Conservation (phyloP, 257 asterid genomes). For the Rhazya stricta region DNA sequence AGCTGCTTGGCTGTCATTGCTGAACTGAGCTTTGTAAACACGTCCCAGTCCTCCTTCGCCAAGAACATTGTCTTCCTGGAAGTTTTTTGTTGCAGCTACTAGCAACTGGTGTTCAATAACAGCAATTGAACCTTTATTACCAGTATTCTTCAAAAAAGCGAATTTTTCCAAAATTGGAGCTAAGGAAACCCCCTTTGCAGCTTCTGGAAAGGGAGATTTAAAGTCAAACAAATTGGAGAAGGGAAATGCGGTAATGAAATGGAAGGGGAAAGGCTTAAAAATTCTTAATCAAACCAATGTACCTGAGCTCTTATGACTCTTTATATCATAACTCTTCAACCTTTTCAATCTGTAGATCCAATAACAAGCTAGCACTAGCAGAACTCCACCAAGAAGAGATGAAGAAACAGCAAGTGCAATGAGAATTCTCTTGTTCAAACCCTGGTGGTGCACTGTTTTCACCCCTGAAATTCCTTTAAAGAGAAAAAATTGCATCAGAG, state of each 20-base stretch:
- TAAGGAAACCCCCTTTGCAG: constrained; percentile 43
- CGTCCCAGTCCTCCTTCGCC: constrained; percentile 82
- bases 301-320: constrained; percentile 47
- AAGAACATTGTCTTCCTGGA: constrained; percentile 50
- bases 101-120: constrained; percentile 59
- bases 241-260: not conserved
- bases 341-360: constrained; percentile 58
- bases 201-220: constrained; percentile 6
- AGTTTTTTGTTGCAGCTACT: constrained; percentile 71
- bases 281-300: constrained; percentile 3
- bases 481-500: constrained; percentile 8
- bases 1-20: constrained; percentile 50
- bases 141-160: constrained; percentile 39
- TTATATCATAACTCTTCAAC: constrained; percentile 38
- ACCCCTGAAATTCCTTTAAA: constrained; percentile 40
- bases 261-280: not conserved
- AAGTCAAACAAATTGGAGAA: not conserved
- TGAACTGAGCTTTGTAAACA: constrained; percentile 72
- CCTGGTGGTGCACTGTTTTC: constrained; percentile 67
- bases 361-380: constrained; percentile 46
- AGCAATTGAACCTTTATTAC: constrained; percentile 58
- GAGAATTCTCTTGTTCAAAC: constrained; percentile 67
- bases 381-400: constrained; percentile 57
- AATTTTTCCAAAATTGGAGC: constrained; percentile 58
- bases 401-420: constrained; percentile 72